Evolutionary conservation across 2,329 filamentous ascomycete species (phyloP), one percentile per base, ranked within the genome.

Genomic region (Truncatella angustata): DNA sequence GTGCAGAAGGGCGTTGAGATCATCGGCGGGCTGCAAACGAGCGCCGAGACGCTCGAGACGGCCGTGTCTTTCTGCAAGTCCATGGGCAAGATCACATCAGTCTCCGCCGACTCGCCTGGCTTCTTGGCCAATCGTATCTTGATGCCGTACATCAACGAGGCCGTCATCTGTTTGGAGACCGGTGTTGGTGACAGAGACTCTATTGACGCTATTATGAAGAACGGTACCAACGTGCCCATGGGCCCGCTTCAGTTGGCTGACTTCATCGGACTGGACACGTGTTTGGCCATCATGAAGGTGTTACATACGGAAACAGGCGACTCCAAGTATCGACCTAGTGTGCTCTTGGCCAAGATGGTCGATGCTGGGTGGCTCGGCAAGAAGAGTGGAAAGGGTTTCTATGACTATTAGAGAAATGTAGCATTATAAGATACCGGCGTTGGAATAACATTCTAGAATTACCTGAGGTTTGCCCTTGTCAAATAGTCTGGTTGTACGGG

Each of bases 71-170:
- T 99, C 67, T 93, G 93, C 72, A 84, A 88, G 73, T 84, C 84
- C 54, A 96, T 99, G 90, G 93, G 92, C 64, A 99, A 99, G 75
- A 80, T 97, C 49, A 76, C 91, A 0, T 95, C 92, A 3, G 82
- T 89, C 26, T 96, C 91, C 12, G 89, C 90, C 14, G 94, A 99
- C 70, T 85, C 89, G 0, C 94, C 94, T 0, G 94, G 94, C 1
- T 99, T 99, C 76, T 78, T 99, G 21, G 94, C 94, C 28, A 99
- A 99, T 70, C 82, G 94, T 9, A 99, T 99, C 56, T 76, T 99
- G 54, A 99, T 99, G 94, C 94, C 94, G 0, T 99, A 99, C 69
- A 97, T 99, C 76, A 99, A 99, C 69, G 94, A 99, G 74, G 94
- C 66, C 7, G 80, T 99, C 61, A 93, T 96, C 58, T 99, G 94